Evolutionary conservation across 768 basidiomycete species (phyloP), one percentile per base, ranked within the genome.

Genomic region (Amanita brunnescens): DNA sequence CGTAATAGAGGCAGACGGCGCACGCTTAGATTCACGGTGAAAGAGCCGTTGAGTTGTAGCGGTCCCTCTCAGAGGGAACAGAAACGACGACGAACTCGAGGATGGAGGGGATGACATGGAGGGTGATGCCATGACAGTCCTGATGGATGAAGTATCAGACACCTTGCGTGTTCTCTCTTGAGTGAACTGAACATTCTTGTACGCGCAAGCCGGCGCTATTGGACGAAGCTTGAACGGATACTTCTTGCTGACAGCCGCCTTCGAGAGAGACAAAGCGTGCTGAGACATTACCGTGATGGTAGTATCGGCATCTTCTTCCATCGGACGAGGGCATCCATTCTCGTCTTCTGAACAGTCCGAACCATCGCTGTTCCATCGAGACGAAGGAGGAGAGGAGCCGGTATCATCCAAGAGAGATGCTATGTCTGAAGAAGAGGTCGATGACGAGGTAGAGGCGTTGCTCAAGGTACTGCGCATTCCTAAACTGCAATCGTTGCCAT

Each of bases 351-450:
- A 78, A 52, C 75, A 51, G 8, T 51, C 49, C 10, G 49, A 51
- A 23, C 40, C 13, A 37, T 71, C 72, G 53, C 74, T 76, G 49
- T 68, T 65, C 72, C 73, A 77, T 7, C 72, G 76, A 52, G 76
- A 77, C 23, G 73, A 72, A 3, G 78, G 82, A 35, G 76, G 79
- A 10, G 79, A 80, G 10, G 80, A 82, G 23, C 75, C 77, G 18
- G 72, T 76, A 55, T 84, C 80, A 54, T 84, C 81, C n/a, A 76
- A 75, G 41, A 84, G 66, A 23, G 80, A 83, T 51, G 74, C 78
- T 59, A 81, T 70, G 46, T 84, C 84, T 2, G 83, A 83, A 20
- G 66, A 55, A 16, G 54, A 54, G n/a, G 71, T 71, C 3, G 70
- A 70, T 23, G 73, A 68, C 30, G 70, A 69, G 2, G 65, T 55